Conservation (phyloP, 2,329 filamentous ascomycete genomes). For the Xylariaceae sp. region DNA sequence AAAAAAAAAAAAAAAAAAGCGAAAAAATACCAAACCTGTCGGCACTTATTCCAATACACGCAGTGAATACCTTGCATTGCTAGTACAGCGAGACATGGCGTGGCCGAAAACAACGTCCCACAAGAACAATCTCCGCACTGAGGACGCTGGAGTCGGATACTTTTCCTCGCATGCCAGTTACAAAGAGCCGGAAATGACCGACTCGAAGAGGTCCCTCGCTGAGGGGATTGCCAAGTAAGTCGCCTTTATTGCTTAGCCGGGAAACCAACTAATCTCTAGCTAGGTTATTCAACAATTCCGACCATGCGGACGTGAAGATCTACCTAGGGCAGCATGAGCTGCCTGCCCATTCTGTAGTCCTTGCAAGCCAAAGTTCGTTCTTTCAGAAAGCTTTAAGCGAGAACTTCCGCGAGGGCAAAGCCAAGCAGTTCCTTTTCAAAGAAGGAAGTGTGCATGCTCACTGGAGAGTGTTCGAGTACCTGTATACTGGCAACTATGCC, state of each 20-base stretch:
- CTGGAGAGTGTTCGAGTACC: conserved; percentile 16
- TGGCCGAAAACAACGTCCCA: not conserved
- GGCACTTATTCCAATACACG: not conserved
- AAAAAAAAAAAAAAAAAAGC: too few relatives aligned
- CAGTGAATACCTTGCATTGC: not conserved
- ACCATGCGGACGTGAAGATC: conserved; percentile 13
- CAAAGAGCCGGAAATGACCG: conserved; percentile 5
- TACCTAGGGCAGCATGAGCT: conserved; percentile 9
- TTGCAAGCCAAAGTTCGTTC: conserved; percentile 11
- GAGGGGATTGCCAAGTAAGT: conserved; percentile 13
- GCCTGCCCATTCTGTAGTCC: conserved; percentile 14
- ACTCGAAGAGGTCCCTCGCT: conserved; percentile 1
- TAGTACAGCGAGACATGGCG: not conserved
- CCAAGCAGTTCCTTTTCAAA: conserved; percentile 12
- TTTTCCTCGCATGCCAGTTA: not conserved
- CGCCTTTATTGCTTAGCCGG: not conserved
- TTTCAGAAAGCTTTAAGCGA: conserved; percentile 11
- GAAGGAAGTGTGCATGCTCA: conserved; percentile 12
- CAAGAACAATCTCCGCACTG: not conserved
- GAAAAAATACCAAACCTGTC: not conserved
- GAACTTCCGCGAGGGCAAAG: conserved; percentile 10
- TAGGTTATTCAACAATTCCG: conserved; percentile 13
- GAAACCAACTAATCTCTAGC: not conserved
- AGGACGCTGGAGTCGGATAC: not conserved
- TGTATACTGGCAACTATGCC: conserved; percentile 15